phyloP scores from a whole-genome alignment of 768 basidiomycete species.

The Symmetrospora coprosmae region DNA sequence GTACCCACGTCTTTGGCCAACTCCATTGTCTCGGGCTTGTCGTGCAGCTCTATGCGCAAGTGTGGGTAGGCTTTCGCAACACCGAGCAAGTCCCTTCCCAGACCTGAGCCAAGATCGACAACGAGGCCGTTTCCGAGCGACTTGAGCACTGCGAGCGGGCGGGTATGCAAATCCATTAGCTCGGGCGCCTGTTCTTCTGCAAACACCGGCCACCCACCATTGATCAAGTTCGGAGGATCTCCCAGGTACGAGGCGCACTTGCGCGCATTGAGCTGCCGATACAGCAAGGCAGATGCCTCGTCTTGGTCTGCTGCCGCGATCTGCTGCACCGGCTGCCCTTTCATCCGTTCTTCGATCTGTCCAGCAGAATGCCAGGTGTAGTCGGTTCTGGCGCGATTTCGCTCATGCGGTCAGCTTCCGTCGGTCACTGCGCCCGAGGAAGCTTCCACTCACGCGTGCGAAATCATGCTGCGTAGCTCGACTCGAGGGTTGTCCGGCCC shows the following conservation, averaged over 20 bases:
- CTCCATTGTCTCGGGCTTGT: slow-evolving; percentile 17
- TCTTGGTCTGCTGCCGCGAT: background rate
- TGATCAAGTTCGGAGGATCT: slow-evolving; percentile 15
- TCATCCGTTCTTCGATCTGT: slow-evolving; percentile 6
- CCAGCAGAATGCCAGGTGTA: slow-evolving; percentile 10
- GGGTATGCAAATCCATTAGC: no score
- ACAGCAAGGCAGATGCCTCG: slow-evolving; percentile 3
- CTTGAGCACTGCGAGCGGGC: background rate
- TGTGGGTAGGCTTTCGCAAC: slow-evolving; percentile 6
- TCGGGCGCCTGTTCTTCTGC: no score
- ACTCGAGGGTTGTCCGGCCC: slow-evolving; percentile 13
- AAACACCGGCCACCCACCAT: background rate
- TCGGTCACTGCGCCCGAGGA: no score
- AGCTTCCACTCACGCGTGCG: slow-evolving; percentile 7
- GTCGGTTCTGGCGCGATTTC: slow-evolving; percentile 10
- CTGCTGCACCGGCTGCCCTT: background rate
- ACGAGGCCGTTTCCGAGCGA: slow-evolving; percentile 16
- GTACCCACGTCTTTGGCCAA: slow-evolving; percentile 9
- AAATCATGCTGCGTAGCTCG: slow-evolving; percentile 12
- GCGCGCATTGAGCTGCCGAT: slow-evolving; percentile 15
- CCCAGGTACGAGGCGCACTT: slow-evolving; percentile 19
- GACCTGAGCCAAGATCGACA: slow-evolving; percentile 6
- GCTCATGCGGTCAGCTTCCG: background rate
- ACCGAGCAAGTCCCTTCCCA: slow-evolving; percentile 14
- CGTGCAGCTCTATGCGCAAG: slow-evolving; percentile 16